Base-by-base conservation (phyloP, 148 eudicot species). In the Persicaria tinctoria region DNA sequence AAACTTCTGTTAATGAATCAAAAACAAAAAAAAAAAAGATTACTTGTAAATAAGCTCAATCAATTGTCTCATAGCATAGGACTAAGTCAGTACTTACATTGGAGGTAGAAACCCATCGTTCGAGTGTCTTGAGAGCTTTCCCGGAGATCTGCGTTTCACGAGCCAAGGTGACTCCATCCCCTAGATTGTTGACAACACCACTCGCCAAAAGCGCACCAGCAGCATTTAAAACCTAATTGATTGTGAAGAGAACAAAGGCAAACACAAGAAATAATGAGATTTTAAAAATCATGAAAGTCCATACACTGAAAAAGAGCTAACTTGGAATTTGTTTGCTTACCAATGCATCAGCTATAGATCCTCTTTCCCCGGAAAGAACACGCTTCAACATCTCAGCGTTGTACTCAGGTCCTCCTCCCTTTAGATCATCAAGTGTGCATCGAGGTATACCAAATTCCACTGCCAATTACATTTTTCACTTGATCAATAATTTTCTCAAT, bases 361-460 rank as follows among this genome's bases (percentile, higher is more conserved):
- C 98, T 60, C 75, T 89, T 73, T 87, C 95, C 62, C 98, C 98
- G 8, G 95, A 80, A 70, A 94, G 86, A 18, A 94, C 97, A 18
- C 85, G 90, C 84, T 81, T 91, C 77, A 94, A 73, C 17, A 90
- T 79, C 73, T 90, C 97, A 6, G 97, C 97, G 76, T 96, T 96
- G 83, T 96, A 92, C 73, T 85, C 87, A 14, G 99, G 89, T 59
- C 84, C 99, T 75, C 99, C 99, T 78, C 99, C 99, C 63, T 87
- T 86, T 79, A 96, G 77, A 80, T 84, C 87, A 54, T 84, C 87
- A 57, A 96, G 55, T 27, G 90, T 87, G 83, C 99, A 96, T 14
- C 99, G 91, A 70, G 93, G 97, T 68, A 92, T 96, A 63, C 97
- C 97, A 72, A 90, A 96, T 4, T 96, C 97, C 97, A 92, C 99